phyloP scores from a whole-genome alignment of 345 rosid species.

The Gossypium turneri region DNA sequence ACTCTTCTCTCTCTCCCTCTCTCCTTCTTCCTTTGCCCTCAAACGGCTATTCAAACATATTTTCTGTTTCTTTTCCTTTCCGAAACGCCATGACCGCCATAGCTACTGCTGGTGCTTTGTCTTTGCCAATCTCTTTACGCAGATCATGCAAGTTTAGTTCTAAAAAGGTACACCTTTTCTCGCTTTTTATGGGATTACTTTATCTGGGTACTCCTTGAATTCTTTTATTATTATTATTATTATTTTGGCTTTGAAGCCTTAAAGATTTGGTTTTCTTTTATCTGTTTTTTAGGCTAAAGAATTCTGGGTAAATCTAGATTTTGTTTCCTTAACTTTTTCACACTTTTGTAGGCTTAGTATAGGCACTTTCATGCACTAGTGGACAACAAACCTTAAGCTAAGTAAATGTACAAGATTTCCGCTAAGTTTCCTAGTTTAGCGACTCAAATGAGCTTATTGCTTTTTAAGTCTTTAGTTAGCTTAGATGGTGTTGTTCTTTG shows the following conservation, averaged over 20 bases:
- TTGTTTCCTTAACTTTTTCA: not conserved
- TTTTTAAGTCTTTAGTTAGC: not conserved
- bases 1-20: conserved; percentile 11
- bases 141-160: conserved; percentile 44
- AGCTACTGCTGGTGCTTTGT: conserved; percentile 64
- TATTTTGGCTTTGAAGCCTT: not conserved
- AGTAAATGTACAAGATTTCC: not conserved
- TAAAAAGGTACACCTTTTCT: conserved; percentile 50
- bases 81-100: conserved; percentile 68
- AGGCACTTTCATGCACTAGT: not conserved
- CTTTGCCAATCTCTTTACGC: conserved; percentile 60
- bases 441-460: not conserved
- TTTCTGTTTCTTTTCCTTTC: not conserved
- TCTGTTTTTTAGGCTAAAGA: not conserved
- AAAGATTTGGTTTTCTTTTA: conserved; percentile 3
- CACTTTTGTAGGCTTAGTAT: not conserved
- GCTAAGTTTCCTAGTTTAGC: not conserved
- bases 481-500: not conserved
- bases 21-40: not conserved
- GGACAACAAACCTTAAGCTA: not conserved
- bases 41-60: not conserved
- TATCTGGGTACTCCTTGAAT: not conserved
- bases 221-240: not conserved
- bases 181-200: not conserved
- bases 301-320: not conserved